These are phyloP conservation scores for Karstenula rhodostoma DNA, from an alignment of 2,329 filamentous ascomycete species.

Conservation along the genomic window DNA sequence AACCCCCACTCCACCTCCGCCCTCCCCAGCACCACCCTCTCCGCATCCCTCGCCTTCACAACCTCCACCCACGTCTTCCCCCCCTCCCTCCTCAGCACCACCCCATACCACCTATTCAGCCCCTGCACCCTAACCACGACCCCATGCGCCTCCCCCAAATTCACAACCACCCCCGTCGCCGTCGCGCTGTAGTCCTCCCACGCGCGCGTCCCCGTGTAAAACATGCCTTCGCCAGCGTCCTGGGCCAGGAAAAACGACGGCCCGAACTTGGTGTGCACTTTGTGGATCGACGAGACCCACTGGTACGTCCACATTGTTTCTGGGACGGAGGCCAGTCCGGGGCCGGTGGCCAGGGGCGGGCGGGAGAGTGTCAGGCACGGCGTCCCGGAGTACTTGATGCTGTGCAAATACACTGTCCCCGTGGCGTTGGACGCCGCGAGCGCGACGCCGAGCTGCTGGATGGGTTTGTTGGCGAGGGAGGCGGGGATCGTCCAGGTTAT, in stretches of 20 bases:
- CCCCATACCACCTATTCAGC: conserved; percentile 15
- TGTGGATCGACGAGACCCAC: conserved; percentile 34
- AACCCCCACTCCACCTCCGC: conserved; percentile 10
- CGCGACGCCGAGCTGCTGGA: conserved; percentile 14
- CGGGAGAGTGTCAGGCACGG: conserved; percentile 6
- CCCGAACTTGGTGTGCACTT: conserved; percentile 29
- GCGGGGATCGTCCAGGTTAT: conserved; percentile 16
- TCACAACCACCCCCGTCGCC: conserved; percentile 31
- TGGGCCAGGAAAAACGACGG: conserved; percentile 35
- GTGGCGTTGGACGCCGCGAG: background rate
- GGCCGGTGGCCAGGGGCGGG: background rate
- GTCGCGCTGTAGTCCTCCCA: conserved; percentile 40
- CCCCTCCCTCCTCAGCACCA: background rate
- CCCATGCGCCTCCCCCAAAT: conserved; percentile 26
- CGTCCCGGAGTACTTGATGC: conserved; percentile 3
- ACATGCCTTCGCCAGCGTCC: conserved; percentile 41
- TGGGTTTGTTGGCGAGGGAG: conserved; percentile 8
- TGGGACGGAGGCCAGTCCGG: conserved; percentile 2
- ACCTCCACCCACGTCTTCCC: conserved; percentile 1
- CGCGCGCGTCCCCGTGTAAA: conserved; percentile 44
- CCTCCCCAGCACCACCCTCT: conserved; percentile 9
- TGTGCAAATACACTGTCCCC: conserved; percentile 2
- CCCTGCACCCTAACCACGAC: conserved; percentile 10
- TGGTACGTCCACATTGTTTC: conserved; percentile 35
- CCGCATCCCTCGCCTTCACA: conserved; percentile 17